Evolutionary conservation across 257 asterid species (phyloP), one percentile per base, ranked within the genome.

Genomic region (Forsythia viridissima): DNA sequence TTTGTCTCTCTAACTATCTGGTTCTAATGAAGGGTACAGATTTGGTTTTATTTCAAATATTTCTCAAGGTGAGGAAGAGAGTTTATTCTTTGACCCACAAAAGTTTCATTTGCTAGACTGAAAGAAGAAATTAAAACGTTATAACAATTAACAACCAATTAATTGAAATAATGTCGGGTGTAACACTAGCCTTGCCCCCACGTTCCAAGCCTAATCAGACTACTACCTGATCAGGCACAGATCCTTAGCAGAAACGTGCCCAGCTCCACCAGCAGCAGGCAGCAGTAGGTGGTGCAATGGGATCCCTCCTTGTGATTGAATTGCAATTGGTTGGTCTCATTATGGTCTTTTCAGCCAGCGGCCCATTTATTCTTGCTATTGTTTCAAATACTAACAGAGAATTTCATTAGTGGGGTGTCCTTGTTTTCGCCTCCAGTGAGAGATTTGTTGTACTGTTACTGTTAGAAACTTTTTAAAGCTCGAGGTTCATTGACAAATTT

Each of bases 311-410:
- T 3, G 88, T 94, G 2, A 89, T 94, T 46, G 99, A 94, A 78
- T 82, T 94, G 30, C 99, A 94, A 67, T 71, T 94, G 11, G 99
- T 94, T 4, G 98, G 97, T 4, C 93, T 94, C 87, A 93, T 94
- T 59, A 90, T 93, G 93, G 98, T 94, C 3, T 89, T 94, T 85
- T 91, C 98, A 0, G 94, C 86, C 6, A 93, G 93, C 39, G 99
- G 99, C 3, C 80, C 96, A 90, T 21, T 83, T 95, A 67, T 95
- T 95, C 84, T 68, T 95, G 81, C 89, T 95, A 0, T 93, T 98
- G 24, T 93, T 84, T 42, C 99, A 95, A 82, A 95, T 95, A 36
- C 87, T 95, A 1, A 95, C 98, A 1, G 99, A 95, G 83, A 95
- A 93, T 69, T 70, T 93, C 0, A 88, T 95, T 1, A 89, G 91